A percentile compares a stretch with the other conserved stretches of the same genome.
Evolutionary conservation across 495 filamentous ascomycete species (phyloP).

Genomic region (Apiosordaria backusii): DNA sequence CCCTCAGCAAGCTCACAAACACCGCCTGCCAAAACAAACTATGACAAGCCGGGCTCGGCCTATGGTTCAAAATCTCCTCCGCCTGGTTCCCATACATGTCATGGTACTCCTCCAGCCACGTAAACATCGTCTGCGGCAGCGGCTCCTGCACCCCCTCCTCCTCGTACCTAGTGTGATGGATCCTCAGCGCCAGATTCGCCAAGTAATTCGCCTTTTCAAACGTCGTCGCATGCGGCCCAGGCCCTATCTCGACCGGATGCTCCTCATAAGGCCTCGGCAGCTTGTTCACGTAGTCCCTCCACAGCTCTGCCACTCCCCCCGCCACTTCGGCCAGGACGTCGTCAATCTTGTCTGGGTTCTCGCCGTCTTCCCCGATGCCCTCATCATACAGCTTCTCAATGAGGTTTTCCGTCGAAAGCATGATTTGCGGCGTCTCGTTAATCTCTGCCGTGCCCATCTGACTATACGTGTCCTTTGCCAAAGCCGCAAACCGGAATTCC

Average conservation of each 20-base stretch:
- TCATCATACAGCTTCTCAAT: constrained; percentile 55
- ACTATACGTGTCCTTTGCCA: constrained; percentile 51
- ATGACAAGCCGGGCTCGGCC: constrained; percentile 69
- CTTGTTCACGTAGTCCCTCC: constrained; percentile 51
- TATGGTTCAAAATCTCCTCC: constrained; percentile 54
- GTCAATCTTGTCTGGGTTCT: constrained; percentile 53
- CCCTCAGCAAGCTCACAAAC: constrained; percentile 63
- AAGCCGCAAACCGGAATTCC: constrained; percentile 41
- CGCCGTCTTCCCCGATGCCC: constrained; percentile 45
- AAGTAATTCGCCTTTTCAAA: constrained; percentile 72
- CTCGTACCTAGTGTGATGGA: constrained; percentile 64
- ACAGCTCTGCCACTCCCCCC: constrained; percentile 53
- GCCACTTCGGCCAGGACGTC: constrained; percentile 53
- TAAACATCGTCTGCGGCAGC: constrained; percentile 68
- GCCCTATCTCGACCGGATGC: constrained; percentile 58
- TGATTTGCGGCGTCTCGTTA: constrained; percentile 50
- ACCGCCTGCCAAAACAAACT: constrained; percentile 76
- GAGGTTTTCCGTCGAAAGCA: constrained; percentile 53
- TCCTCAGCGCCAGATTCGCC: constrained; percentile 62
- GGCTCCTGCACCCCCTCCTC: constrained; percentile 44
- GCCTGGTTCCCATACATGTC: constrained; percentile 58
- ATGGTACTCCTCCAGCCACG: constrained; percentile 73
- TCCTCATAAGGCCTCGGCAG: constrained; percentile 48
- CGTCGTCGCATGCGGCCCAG: constrained; percentile 52
- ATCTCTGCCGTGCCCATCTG: constrained; percentile 44